phyloP scores from a whole-genome alignment of 306 rosid genomes.

The Mimosa pudica region DNA sequence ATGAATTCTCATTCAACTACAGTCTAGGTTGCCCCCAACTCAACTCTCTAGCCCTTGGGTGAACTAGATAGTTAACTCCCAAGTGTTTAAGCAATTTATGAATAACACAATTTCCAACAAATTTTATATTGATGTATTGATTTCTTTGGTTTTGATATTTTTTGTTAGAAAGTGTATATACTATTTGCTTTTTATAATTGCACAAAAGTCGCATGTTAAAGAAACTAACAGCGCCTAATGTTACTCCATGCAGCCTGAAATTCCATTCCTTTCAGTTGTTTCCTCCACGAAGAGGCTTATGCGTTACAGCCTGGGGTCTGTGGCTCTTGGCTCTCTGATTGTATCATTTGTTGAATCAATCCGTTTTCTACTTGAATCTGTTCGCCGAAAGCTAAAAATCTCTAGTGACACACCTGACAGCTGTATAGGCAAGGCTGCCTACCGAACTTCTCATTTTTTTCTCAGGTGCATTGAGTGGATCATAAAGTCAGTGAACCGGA shows the following conservation, averaged over 20 bases:
- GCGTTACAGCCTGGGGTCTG: slow-evolving; percentile 86
- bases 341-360: slow-evolving; percentile 89
- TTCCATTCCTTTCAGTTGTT: slow-evolving; percentile 92
- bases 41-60: background rate
- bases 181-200: slow-evolving; percentile 2
- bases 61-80: slow-evolving; percentile 7
- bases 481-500: slow-evolving; percentile 88
- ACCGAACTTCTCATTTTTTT: slow-evolving; percentile 60
- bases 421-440: slow-evolving; percentile 67
- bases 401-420: slow-evolving; percentile 54
- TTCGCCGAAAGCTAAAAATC: slow-evolving; percentile 83
- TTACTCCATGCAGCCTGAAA: slow-evolving; percentile 72
- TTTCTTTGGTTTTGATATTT: background rate
- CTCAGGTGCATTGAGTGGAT: slow-evolving; percentile 85
- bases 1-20: slow-evolving; percentile 4
- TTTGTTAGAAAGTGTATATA: slow-evolving; percentile 9
- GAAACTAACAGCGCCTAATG: slow-evolving; percentile 24
- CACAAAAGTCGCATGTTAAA: slow-evolving; percentile 10
- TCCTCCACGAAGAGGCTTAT: slow-evolving; percentile 83
- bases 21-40: background rate
- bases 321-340: slow-evolving; percentile 88
- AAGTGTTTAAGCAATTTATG: slow-evolving; percentile 1
- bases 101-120: background rate
- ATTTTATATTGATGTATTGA: background rate
- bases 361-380: slow-evolving; percentile 85